Percentiles rank a stretch among this genome's conserved stretches.
These are phyloP conservation scores for Colletotrichum magnum DNA, from an alignment of 2,329 filamentous ascomycete genomes.

Conservation along the genomic window DNA sequence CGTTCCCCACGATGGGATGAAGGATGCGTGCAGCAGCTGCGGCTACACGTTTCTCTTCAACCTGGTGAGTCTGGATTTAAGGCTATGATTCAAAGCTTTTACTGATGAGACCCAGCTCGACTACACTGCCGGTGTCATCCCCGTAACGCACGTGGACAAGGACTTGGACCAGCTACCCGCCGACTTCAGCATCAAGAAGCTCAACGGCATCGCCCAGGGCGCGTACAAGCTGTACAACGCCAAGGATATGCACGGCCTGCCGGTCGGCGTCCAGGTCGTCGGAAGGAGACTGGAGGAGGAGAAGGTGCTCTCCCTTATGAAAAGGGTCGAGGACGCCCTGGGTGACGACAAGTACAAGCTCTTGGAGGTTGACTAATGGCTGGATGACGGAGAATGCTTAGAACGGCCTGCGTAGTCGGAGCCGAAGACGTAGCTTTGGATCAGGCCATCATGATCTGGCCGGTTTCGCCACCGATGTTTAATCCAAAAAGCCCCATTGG, in stretches of 20 bases:
- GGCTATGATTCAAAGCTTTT: not conserved
- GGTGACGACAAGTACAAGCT: slow-evolving; percentile 68
- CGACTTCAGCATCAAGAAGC: slow-evolving; percentile 70
- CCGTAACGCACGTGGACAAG: slow-evolving; percentile 87
- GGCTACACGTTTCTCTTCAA: slow-evolving; percentile 97
- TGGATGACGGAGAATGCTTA: not conserved
- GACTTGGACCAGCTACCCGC: slow-evolving; percentile 75
- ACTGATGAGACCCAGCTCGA: slow-evolving; percentile 72
- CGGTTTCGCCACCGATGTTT: slow-evolving; percentile 10
- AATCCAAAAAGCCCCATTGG: slow-evolving; percentile 13
- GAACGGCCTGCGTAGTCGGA: not conserved
- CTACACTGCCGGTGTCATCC: slow-evolving; percentile 86
- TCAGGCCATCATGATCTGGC: not conserved
- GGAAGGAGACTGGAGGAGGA: slow-evolving; percentile 87
- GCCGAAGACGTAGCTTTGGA: not conserved
- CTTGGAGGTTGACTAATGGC: slow-evolving; percentile 61
- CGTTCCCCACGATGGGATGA: slow-evolving; percentile 89
- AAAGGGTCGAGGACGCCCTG: slow-evolving; percentile 81
- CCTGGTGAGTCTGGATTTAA: slow-evolving; percentile 67
- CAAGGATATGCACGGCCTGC: slow-evolving; percentile 85
- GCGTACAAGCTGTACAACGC: slow-evolving; percentile 92
- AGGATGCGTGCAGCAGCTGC: slow-evolving; percentile 86
- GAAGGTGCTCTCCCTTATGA: slow-evolving; percentile 87
- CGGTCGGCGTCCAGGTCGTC: slow-evolving; percentile 88
- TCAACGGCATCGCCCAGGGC: slow-evolving; percentile 85